Conservation (phyloP, 305 asterid species). For the Solanum hybrid region DNA sequence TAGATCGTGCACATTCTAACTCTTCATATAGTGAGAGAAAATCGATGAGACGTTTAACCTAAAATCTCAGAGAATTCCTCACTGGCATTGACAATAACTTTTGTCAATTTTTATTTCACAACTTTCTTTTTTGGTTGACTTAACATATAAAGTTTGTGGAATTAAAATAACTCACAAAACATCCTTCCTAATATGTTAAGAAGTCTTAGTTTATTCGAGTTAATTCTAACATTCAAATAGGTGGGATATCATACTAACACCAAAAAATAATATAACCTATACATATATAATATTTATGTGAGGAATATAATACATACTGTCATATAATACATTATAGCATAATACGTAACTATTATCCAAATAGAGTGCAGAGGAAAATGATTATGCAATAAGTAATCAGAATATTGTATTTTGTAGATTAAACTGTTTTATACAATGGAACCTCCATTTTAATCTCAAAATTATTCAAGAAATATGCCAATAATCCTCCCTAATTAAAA, state of each 20-base stretch:
- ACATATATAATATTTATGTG: background rate
- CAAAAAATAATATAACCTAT: too few relatives aligned
- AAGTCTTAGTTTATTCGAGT: background rate
- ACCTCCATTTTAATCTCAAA: background rate
- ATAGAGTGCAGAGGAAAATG: background rate
- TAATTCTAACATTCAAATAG: too few relatives aligned
- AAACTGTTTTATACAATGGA: background rate
- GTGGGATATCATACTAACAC: too few relatives aligned
- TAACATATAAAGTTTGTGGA: background rate
- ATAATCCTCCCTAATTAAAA: background rate
- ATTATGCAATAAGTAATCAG: background rate
- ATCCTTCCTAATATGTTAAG: background rate
- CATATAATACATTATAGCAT: background rate
- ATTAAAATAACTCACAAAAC: background rate
- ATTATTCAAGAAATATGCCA: background rate
- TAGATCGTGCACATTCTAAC: background rate
- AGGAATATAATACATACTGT: background rate
- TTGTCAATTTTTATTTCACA: background rate
- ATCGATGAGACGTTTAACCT: background rate
- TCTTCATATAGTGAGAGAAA: background rate
- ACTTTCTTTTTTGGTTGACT: background rate
- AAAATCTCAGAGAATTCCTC: background rate
- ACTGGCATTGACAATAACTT: background rate
- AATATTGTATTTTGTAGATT: background rate
- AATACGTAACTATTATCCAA: background rate